Evolutionary conservation across 2,329 filamentous ascomycete genomes (phyloP), one percentile per base, ranked within the genome.

Genomic region (Trichoderma simmonsii): DNA sequence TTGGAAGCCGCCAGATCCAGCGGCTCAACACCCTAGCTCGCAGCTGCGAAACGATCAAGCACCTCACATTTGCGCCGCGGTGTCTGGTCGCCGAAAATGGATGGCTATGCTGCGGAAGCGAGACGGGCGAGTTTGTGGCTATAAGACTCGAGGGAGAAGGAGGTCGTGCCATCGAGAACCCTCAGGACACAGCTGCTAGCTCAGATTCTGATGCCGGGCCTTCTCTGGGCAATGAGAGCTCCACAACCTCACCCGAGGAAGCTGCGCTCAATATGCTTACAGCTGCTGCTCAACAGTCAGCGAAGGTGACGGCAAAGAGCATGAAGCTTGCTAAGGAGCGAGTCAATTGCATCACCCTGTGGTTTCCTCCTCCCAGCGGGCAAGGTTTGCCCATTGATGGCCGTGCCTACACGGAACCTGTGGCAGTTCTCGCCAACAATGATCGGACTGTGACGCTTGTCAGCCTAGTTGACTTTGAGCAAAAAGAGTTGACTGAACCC

Each of bases 81-180:
- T 98, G 95, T 81, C 88, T 98, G 7, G 92, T 93, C n/a, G 92
- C 93, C 8, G 91, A 90, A 68, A 89, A 93, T 77, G 94, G 94
- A 67, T 98, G 93, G 92, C 87, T 98, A 48, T 97, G 93, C 77
- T 93, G 95, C 61, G 96, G 95, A 61, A 95, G 95, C 72, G 92
- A 97, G 77, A 89, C 90, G 75, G 96, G 96, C 71, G 92, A 97
- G 79, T 97, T 97, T 79, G 91, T 93, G 34, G 91, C 94, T 70
- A 92, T 97, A 77, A 90, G 88, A 75, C 84, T 95, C 15, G 80
- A 83, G 68, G 84, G 85, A 36, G 76, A 77, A 63, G 79, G 76
- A 67, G 78, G 78, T 78, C 30, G 75, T 77, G 7, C 69, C 72
- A 3, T 74, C 74, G 24, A 76, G 74, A 76, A 43, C 24, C 32